Conservation (phyloP, 1,284 basidiomycete species). For the Ceraceosorus bombacis region DNA sequence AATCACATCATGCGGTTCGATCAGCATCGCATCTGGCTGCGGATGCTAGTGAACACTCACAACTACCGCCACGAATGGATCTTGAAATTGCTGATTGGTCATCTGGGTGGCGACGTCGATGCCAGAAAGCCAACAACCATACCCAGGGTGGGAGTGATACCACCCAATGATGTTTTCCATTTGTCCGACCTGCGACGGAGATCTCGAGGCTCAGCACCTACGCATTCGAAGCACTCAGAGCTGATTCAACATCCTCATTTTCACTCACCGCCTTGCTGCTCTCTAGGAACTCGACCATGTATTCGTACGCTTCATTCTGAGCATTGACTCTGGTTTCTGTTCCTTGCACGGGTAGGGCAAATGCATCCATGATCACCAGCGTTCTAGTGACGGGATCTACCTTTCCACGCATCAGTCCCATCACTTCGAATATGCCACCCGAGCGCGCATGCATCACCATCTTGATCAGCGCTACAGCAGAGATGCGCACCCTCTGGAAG, state of each 20-base stretch:
- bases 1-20: neutral
- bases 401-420: conserved; percentile 99
- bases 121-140: conserved; percentile 97
- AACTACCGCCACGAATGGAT: conserved; percentile 95
- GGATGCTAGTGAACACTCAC: conserved; percentile 54
- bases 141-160: conserved; percentile 99
- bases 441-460: conserved; percentile 99
- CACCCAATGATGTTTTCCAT: conserved; percentile 89
- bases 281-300: conserved; percentile 89
- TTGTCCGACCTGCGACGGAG: conserved; percentile 60
- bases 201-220: neutral
- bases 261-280: conserved; percentile 64
- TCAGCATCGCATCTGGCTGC: conserved; percentile 7
- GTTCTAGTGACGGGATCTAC: conserved; percentile 77
- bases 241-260: neutral
- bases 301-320: conserved; percentile 90
- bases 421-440: conserved; percentile 94
- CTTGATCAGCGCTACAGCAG: conserved; percentile 90
- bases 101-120: conserved; percentile 95
- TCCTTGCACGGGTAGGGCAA: conserved; percentile 94
- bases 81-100: conserved; percentile 86
- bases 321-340: conserved; percentile 98
- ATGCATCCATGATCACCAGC: conserved; percentile 74
- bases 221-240: neutral
- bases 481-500: conserved; percentile 90